Base-by-base conservation (phyloP, 129 eudicot species). In the Ambrosia trifida region DNA sequence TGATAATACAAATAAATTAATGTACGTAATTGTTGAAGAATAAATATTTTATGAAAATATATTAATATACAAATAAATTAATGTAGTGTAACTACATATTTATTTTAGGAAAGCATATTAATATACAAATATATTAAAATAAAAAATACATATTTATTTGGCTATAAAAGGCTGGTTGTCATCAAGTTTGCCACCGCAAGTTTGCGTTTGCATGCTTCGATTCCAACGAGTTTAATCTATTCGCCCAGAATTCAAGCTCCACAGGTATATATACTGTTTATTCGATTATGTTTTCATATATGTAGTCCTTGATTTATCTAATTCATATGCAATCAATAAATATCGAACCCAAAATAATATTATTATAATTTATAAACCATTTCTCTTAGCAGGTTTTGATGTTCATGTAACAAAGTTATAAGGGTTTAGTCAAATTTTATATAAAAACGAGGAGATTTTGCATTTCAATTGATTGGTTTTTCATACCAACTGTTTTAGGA, bases 201-300 rank as follows among this genome's bases (percentile, higher is more conserved):
- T 36, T 51, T 70, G 64, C 53, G 53, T 24, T 32, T 72, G 68
- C 77, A 72, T 19, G 77, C 24, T 50, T 33, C 67, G 50, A 18
- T 72, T 72, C 69, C 69, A 12, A 72, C 69, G 61, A 60, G 36
- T 14, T 19, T 33, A 45, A 56, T 16, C 61, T 9, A 3, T 60
- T 60, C 58, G 7, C 60, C 69, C 77, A 61, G 5, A 31, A 31
- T 46, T 72, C 69, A 61, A 45, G 17, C 69, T 72, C 49, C 24
- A 45, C 10, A 46, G 69, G 69, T 61, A 72, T 45, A 32, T 17
- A 60, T 47, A 45, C 60, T 11, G 30, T 61, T 36, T 8, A 46
- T 45, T 58, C 41, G 2, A 31, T 58, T 12, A 12, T 47, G 61
- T 16, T 72, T 60, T 16, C 18, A 61, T 69, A 72, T 72, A 17